phyloP scores from a whole-genome alignment of 2,329 filamentous ascomycete species.

The Curvularia eragrostidis region DNA sequence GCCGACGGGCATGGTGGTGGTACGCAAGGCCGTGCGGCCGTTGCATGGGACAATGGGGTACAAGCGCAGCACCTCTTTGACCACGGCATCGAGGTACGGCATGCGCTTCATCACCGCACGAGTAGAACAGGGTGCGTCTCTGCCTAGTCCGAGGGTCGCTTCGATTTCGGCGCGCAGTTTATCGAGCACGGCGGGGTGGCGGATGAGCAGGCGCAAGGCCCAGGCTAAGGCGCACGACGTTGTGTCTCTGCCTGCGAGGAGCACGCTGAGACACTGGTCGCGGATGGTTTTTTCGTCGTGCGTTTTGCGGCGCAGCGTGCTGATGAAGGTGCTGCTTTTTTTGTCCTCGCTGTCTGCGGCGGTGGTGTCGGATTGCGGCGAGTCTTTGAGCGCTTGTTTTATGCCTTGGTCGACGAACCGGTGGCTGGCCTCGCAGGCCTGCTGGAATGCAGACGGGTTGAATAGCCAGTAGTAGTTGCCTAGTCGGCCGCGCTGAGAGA shows the following conservation, averaged over 20 bases:
- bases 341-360: conserved; percentile 18
- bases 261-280: conserved; percentile 79
- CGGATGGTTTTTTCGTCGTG: conserved; percentile 70
- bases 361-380: conserved; percentile 8
- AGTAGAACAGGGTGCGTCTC: conserved; percentile 27
- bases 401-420: conserved; percentile 22
- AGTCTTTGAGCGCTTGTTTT: conserved; percentile 27
- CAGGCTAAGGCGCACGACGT: conserved; percentile 81
- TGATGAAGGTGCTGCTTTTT: conserved; percentile 75
- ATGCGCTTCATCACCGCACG: conserved; percentile 4
- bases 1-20: conserved; percentile 39
- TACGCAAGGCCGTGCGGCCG: conserved; percentile 27
- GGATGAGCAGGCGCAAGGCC: conserved; percentile 59
- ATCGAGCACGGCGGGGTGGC: conserved; percentile 41
- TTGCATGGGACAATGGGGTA: conserved; percentile 43
- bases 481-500: conserved; percentile 19
- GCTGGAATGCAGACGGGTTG: conserved; percentile 19
- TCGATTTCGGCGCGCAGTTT: conserved; percentile 43
- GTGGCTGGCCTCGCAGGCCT: conserved; percentile 21
- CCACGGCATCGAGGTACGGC: background rate
- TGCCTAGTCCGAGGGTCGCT: conserved; percentile 29
- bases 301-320: conserved; percentile 79
- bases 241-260: conserved; percentile 87
- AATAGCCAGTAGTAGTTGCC: conserved; percentile 42
- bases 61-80: conserved; percentile 48